These are phyloP conservation scores for Pythium apleroticum DNA, from an alignment of 352 stramenopile species.

Conservation along the genomic window DNA sequence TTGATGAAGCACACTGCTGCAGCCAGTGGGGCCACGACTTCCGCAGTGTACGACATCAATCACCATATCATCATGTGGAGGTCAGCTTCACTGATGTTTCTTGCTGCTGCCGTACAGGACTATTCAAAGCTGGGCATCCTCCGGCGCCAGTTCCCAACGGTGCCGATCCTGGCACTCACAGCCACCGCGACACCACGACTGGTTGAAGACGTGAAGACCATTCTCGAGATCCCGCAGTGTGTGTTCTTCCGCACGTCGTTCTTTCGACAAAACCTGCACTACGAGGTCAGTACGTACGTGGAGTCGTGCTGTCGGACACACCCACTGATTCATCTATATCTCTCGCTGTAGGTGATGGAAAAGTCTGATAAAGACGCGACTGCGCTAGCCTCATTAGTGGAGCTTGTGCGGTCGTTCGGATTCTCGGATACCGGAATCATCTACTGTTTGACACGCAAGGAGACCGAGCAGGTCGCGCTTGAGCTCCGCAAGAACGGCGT, in stretches of 20 bases:
- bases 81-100: background rate
- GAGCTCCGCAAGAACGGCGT: slow-evolving; percentile 75
- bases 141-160: slow-evolving; percentile 85
- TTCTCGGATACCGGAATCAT: slow-evolving; percentile 83
- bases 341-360: slow-evolving; percentile 47
- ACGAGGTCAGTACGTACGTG: slow-evolving; percentile 64
- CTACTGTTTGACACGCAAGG: slow-evolving; percentile 91
- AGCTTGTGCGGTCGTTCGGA: slow-evolving; percentile 72
- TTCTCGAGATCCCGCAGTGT: slow-evolving; percentile 70
- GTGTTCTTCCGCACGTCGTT: slow-evolving; percentile 90
- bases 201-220: slow-evolving; percentile 69
- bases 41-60: slow-evolving; percentile 40
- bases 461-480: slow-evolving; percentile 87
- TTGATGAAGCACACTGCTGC: slow-evolving; percentile 91
- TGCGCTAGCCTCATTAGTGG: slow-evolving; percentile 60
- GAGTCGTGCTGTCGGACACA: no score
- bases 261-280: slow-evolving; percentile 90
- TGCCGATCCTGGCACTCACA: slow-evolving; percentile 92
- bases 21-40: slow-evolving; percentile 88
- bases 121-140: slow-evolving; percentile 93
- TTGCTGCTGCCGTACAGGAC: slow-evolving; percentile 43
- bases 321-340: no score
- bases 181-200: slow-evolving; percentile 81
- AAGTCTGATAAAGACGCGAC: slow-evolving; percentile 51
- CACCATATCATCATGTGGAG: background rate